phyloP scores from a whole-genome alignment of 1,139 yeast species.

The Pichia sp. region DNA sequence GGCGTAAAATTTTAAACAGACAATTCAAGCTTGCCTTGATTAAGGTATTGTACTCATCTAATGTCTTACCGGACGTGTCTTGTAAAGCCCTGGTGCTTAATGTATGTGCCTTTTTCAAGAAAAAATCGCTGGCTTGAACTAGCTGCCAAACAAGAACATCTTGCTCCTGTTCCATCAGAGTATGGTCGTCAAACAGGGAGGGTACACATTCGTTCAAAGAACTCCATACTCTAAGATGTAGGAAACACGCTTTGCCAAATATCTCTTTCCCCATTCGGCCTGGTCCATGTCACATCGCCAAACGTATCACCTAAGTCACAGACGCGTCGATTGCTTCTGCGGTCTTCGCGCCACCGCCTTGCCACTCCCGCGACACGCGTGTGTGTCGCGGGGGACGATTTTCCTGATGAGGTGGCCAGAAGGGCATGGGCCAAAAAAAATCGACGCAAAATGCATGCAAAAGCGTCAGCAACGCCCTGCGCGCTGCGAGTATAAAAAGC shows the following conservation, averaged over 20 bases:
- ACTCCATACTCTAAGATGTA: too few species aligned
- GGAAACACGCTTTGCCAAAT: too few species aligned
- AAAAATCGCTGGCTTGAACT: conserved; percentile 18
- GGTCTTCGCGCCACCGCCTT: too few species aligned
- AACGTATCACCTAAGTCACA: too few species aligned
- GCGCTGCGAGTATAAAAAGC: conserved; percentile 19
- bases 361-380: not conserved
- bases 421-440: not conserved
- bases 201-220: too few species aligned
- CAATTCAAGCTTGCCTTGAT: conserved; percentile 42
- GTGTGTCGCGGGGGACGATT: not conserved
- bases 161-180: not conserved
- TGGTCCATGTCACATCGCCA: too few species aligned
- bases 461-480: not conserved
- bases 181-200: too few species aligned
- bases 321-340: too few species aligned
- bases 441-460: not conserved
- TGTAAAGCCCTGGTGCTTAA: conserved; percentile 11
- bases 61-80: conserved; percentile 9
- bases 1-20: conserved; percentile 34
- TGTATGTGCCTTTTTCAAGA: conserved; percentile 21
- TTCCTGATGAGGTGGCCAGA: not conserved
- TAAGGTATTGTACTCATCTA: conserved; percentile 35
- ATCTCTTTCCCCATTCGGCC: too few species aligned
- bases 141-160: conserved; percentile 11